A percentile compares a stretch with the other conserved stretches of the same genome.
phyloP scores from a whole-genome alignment of 2,329 filamentous ascomycete species.

The Knoxdaviesia proteae region DNA sequence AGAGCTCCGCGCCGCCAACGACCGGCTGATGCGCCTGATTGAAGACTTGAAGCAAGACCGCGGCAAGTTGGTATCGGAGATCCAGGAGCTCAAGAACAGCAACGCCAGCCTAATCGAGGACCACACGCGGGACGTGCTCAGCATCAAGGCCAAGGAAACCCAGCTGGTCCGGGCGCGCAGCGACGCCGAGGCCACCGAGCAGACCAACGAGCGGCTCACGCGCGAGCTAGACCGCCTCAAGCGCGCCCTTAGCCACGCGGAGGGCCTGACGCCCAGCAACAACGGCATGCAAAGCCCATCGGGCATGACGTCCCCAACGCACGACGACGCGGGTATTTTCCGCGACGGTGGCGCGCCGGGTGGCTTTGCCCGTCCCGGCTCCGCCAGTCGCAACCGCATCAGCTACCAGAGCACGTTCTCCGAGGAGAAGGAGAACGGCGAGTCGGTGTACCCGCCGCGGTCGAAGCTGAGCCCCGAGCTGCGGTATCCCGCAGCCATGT shows the following conservation, averaged over 20 bases:
- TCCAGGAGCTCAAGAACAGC: constrained; percentile 88
- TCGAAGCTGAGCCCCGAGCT: constrained; percentile 35
- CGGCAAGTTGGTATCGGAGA: constrained; percentile 61
- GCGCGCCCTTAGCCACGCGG: constrained; percentile 50
- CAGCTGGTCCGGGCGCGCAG: constrained; percentile 81
- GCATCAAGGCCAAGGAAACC: constrained; percentile 96
- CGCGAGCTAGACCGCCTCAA: constrained; percentile 87
- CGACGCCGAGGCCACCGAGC: constrained; percentile 75
- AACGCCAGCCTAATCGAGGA: constrained; percentile 95
- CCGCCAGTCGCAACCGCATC: constrained; percentile 26
- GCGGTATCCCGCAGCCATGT: constrained; percentile 23
- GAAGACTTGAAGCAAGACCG: constrained; percentile 72
- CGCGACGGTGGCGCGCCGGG: constrained; percentile 24
- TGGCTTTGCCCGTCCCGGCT: constrained; percentile 2
- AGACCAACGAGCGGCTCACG: constrained; percentile 62
- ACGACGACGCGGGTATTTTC: constrained; percentile 39
- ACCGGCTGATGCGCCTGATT: constrained; percentile 50
- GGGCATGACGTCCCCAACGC: constrained; percentile 26
- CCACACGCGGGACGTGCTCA: constrained; percentile 83
- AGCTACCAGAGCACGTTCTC: constrained; percentile 46
- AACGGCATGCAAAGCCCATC: constrained; percentile 7
- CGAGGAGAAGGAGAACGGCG: constrained; percentile 60
- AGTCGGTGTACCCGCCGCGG: constrained; percentile 20
- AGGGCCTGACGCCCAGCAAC: constrained; percentile 19
- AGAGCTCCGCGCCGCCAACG: constrained; percentile 67